phyloP scores from a whole-genome alignment of 2,329 filamentous ascomycete genomes.

The Arthrobotrys entomopaga region DNA sequence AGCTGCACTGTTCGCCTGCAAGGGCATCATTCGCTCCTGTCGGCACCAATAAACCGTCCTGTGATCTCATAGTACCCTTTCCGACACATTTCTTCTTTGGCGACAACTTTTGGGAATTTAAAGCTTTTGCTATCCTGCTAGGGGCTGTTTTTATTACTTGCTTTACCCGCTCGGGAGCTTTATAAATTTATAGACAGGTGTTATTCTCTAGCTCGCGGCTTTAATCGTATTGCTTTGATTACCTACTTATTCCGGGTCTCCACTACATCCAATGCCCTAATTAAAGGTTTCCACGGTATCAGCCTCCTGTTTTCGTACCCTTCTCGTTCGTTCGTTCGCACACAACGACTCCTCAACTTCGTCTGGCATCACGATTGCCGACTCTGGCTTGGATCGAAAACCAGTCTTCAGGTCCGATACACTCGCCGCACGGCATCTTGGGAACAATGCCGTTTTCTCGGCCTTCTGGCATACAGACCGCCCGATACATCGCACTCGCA shows the following conservation, averaged over 20 bases:
- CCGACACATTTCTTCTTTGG: conserved; percentile 12
- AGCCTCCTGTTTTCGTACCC: conserved; percentile 3
- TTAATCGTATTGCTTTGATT: not conserved
- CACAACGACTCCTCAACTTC: not conserved
- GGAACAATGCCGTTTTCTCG: conserved; percentile 52
- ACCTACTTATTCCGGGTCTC: not conserved
- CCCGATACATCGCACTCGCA: conserved; percentile 54
- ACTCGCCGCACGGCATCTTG: conserved; percentile 6
- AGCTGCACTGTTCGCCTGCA: conserved; percentile 52
- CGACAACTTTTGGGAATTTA: not conserved
- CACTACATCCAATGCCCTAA: conserved; percentile 34
- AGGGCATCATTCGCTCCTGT: conserved; percentile 44
- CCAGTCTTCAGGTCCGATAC: not conserved
- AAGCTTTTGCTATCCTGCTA: conserved; percentile 9
- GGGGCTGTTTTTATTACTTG: conserved; percentile 16
- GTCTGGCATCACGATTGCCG: not conserved
- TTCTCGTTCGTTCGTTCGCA: conserved; percentile 5
- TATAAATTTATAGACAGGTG: conserved; percentile 2
- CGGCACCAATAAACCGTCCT: conserved; percentile 34
- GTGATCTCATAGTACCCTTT: conserved; percentile 52
- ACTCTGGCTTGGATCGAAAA: not conserved
- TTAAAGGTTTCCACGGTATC: conserved; percentile 13
- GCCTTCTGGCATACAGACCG: conserved; percentile 43
- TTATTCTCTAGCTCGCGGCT: conserved; percentile 3
- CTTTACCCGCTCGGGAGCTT: not conserved